Evolutionary conservation across 805 yeast genomes (phyloP).

Genomic region (Candida koratica): DNA sequence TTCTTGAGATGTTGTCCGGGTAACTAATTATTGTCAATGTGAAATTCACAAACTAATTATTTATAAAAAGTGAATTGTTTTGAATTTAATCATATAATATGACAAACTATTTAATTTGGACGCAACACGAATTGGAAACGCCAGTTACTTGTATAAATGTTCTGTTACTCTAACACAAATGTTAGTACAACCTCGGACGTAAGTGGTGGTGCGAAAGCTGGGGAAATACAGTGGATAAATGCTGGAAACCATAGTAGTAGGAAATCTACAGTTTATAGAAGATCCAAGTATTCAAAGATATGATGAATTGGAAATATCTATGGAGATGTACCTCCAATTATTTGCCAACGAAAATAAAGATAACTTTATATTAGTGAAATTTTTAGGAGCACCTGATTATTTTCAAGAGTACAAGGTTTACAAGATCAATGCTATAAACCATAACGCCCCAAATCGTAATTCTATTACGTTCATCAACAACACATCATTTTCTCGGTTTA

Average conservation of each 20-base stretch:
- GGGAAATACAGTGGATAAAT: conserved; percentile 15
- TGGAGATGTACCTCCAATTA: conserved; percentile 30
- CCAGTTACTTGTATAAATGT: too few species aligned
- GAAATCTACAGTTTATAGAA: conserved; percentile 29
- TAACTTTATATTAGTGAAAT: conserved; percentile 31
- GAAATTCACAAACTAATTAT: too few species aligned
- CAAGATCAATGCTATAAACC: conserved; percentile 30
- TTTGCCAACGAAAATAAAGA: conserved; percentile 22
- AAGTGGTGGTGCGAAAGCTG: conserved; percentile 13
- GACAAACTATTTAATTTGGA: too few species aligned
- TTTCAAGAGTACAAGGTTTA: conserved; percentile 32
- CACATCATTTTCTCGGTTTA: conserved; percentile 27
- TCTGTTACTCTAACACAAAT: too few species aligned
- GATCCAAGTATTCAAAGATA: conserved; percentile 24
- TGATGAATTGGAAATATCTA: conserved; percentile 31
- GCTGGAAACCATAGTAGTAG: conserved; percentile 19
- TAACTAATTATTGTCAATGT: too few species aligned
- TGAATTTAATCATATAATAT: too few species aligned
- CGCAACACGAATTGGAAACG: too few species aligned
- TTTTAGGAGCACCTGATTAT: conserved; percentile 38
- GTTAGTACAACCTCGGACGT: neutral
- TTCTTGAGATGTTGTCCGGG: conserved; percentile 8
- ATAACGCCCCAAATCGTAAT: conserved; percentile 20
- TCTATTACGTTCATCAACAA: conserved; percentile 40
- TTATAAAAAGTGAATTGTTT: too few species aligned